Conservation (phyloP, 2,329 filamentous ascomycete genomes). For the Zymoseptoria passerinii region DNA sequence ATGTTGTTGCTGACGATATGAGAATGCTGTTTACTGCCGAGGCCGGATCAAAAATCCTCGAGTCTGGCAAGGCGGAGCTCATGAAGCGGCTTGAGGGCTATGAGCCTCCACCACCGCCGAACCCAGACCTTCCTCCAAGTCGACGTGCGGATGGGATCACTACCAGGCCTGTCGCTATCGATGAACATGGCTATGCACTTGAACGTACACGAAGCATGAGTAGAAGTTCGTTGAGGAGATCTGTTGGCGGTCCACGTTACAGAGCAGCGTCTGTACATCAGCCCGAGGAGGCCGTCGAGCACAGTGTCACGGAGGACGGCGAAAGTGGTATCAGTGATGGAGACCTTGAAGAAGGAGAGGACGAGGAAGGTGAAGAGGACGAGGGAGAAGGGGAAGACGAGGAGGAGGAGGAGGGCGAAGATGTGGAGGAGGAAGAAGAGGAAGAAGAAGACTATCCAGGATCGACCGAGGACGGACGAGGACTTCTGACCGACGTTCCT, state of each 20-base stretch:
- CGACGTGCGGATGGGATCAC: slow-evolving; percentile 13
- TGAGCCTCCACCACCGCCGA: slow-evolving; percentile 23
- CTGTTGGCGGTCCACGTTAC: not conserved
- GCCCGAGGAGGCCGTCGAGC: not conserved
- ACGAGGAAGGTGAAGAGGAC: slow-evolving; percentile 13
- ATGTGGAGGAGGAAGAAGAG: slow-evolving; percentile 59
- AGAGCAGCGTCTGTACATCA: slow-evolving; percentile 5
- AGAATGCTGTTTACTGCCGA: slow-evolving; percentile 43
- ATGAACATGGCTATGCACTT: slow-evolving; percentile 1
- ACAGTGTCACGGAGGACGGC: not conserved
- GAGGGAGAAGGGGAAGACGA: slow-evolving; percentile 17
- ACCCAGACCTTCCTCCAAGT: slow-evolving; percentile 11
- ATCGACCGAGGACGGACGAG: slow-evolving; percentile 60
- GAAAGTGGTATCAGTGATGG: not conserved
- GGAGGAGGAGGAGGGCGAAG: slow-evolving; percentile 45
- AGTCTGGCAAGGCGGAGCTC: slow-evolving; percentile 43
- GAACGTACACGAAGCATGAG: slow-evolving; percentile 18
- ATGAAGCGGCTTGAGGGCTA: slow-evolving; percentile 44
- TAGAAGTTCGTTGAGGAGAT: not conserved
- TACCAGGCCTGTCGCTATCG: slow-evolving; percentile 1
- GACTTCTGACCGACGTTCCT: slow-evolving; percentile 84
- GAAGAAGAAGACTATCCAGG: slow-evolving; percentile 67
- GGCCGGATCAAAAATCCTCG: slow-evolving; percentile 42
- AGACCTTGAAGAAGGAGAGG: slow-evolving; percentile 5
- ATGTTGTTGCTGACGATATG: slow-evolving; percentile 34